Evolutionary conservation across 1,284 basidiomycete species (phyloP).

Genomic region (Trichosporon asahii): DNA sequence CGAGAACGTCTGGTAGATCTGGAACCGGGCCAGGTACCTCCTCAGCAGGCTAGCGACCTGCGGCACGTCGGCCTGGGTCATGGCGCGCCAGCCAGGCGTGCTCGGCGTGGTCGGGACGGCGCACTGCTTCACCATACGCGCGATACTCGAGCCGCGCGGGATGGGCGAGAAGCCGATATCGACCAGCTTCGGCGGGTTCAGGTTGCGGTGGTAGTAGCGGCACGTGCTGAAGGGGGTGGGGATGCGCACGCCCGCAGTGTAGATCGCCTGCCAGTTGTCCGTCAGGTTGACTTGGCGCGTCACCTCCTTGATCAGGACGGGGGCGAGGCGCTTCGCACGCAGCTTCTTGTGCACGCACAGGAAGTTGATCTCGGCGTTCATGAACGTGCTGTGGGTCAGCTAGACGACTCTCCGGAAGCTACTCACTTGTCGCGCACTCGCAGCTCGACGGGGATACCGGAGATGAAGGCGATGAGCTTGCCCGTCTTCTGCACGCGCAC

Average conservation of each 20-base stretch:
- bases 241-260: slow-evolving; percentile 86
- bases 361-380: slow-evolving; percentile 90
- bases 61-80: slow-evolving; percentile 73
- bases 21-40: slow-evolving; percentile 80
- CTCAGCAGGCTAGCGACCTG: slow-evolving; percentile 71
- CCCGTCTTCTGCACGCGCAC: slow-evolving; percentile 84
- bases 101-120: slow-evolving; percentile 58
- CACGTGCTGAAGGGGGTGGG: slow-evolving; percentile 86
- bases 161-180: slow-evolving; percentile 88
- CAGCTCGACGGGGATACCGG: slow-evolving; percentile 82
- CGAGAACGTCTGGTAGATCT: slow-evolving; percentile 73
- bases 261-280: slow-evolving; percentile 95
- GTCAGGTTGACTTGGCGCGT: slow-evolving; percentile 87
- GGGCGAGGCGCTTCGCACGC: slow-evolving; percentile 89
- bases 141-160: slow-evolving; percentile 76
- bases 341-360: slow-evolving; percentile 98
- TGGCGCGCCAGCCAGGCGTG: slow-evolving; percentile 75
- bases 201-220: slow-evolving; percentile 86
- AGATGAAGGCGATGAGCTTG: slow-evolving; percentile 97
- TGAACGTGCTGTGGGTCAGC: slow-evolving; percentile 59
- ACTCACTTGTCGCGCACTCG: slow-evolving; percentile 75
- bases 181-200: slow-evolving; percentile 89
- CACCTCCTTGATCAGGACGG: slow-evolving; percentile 97
- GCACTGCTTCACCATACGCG: slow-evolving; percentile 74
- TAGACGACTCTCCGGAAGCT: background rate